Percentiles rank a stretch among this genome's conserved stretches.
Conservation (phyloP, 257 asterid species). For the Rubia yunnanensis region DNA sequence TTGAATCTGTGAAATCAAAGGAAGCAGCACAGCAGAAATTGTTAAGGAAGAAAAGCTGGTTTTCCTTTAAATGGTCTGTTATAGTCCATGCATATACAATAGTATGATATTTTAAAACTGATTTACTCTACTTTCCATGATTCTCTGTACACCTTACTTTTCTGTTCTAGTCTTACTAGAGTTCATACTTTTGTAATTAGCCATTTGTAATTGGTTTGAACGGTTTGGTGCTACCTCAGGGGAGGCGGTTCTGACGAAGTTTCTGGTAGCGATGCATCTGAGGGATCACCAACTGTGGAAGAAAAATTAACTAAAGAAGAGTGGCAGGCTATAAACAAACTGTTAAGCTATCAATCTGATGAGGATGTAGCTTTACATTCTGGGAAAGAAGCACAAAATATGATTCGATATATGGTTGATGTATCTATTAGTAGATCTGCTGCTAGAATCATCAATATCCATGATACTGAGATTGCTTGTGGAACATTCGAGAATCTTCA, state of each 20-base stretch:
- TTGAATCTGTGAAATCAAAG: conserved; percentile 89
- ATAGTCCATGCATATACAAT: conserved; percentile 1
- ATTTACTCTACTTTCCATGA: not conserved
- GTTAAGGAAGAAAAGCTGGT: conserved; percentile 76
- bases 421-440: conserved; percentile 87
- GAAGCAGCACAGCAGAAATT: conserved; percentile 85
- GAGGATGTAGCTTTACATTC: conserved; percentile 57
- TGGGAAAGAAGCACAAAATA: conserved; percentile 69
- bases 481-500: conserved; percentile 93
- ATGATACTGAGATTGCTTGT: conserved; percentile 72
- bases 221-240: conserved; percentile 41
- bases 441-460: conserved; percentile 68
- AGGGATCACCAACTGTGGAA: conserved; percentile 53
- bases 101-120: not conserved
- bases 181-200: conserved; percentile 2
- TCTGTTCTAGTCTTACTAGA: conserved; percentile 4
- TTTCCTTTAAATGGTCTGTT: conserved; percentile 83
- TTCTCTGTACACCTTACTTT: not conserved
- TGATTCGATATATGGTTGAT: conserved; percentile 65
- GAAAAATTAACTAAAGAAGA: conserved; percentile 88
- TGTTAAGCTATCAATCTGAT: conserved; percentile 86
- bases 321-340: conserved; percentile 94
- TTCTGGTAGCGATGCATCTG: conserved; percentile 40
- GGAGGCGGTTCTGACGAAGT: conserved; percentile 52
- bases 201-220: conserved; percentile 6